phyloP scores from a whole-genome alignment of 148 eudicot genomes.

The Selenicereus undatus region DNA sequence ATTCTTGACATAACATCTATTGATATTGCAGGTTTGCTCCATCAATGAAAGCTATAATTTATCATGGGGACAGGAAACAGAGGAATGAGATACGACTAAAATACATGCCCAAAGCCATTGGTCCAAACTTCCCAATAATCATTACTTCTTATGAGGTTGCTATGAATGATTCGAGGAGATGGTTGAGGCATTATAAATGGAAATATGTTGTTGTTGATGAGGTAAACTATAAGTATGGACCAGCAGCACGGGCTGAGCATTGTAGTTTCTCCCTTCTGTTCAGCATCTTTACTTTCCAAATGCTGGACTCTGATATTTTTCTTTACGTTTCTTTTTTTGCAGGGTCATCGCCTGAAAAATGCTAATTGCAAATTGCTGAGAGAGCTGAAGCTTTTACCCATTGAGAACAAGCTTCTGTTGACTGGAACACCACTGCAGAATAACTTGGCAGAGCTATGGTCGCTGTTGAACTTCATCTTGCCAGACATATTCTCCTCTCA shows the following conservation, averaged over 20 bases:
- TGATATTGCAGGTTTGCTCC: slow-evolving; percentile 68
- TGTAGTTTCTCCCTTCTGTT: not conserved
- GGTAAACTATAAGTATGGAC: slow-evolving; percentile 33
- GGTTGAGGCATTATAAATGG: slow-evolving; percentile 80
- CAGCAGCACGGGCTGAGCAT: not conserved
- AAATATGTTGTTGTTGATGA: slow-evolving; percentile 96
- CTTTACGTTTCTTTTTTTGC: slow-evolving; percentile 9
- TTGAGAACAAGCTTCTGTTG: slow-evolving; percentile 87
- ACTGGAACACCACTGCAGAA: slow-evolving; percentile 99
- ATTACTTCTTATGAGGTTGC: slow-evolving; percentile 95
- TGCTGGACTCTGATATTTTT: not conserved
- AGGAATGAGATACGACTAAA: slow-evolving; percentile 60
- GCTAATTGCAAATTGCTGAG: slow-evolving; percentile 71
- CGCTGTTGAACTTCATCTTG: slow-evolving; percentile 86
- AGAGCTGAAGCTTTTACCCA: slow-evolving; percentile 58
- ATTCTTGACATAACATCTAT: not conserved
- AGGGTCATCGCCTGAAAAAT: slow-evolving; percentile 98
- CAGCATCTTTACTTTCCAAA: not conserved
- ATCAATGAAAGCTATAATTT: slow-evolving; percentile 67
- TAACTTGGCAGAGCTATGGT: slow-evolving; percentile 98
- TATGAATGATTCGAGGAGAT: slow-evolving; percentile 54
- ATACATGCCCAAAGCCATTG: slow-evolving; percentile 75
- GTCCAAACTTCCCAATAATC: slow-evolving; percentile 77
- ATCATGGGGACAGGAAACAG: slow-evolving; percentile 68
- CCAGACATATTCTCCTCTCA: slow-evolving; percentile 95